Evolutionary conservation across 1,284 basidiomycete species (phyloP).

Genomic region (Hymenochaete sp.): DNA sequence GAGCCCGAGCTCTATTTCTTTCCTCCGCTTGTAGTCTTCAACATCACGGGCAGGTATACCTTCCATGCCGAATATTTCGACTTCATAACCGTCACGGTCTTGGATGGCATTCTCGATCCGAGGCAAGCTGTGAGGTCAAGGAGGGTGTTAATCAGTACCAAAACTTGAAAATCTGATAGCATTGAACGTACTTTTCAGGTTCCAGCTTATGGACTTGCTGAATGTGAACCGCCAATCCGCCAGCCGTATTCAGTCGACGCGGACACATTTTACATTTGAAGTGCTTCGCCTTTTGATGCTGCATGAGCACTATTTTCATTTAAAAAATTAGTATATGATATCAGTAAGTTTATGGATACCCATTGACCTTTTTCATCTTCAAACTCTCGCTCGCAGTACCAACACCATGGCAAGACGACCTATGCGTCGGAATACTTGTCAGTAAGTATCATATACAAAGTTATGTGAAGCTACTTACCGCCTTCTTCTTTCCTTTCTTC

Average conservation of each 20-base stretch:
- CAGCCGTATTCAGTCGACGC: constrained; percentile 90
- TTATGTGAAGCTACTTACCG: constrained; percentile 12
- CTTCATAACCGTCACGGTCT: constrained; percentile 94
- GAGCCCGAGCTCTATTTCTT: constrained; percentile 86
- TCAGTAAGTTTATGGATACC: neutral
- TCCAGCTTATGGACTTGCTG: constrained; percentile 98
- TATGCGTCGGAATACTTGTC: constrained; percentile 29
- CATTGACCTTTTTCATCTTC: constrained; percentile 88
- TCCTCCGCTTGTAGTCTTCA: constrained; percentile 89
- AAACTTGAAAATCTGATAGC: constrained; percentile 1
- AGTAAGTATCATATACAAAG: constrained; percentile 2
- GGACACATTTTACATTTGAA: constrained; percentile 98
- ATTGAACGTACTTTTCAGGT: constrained; percentile 74
- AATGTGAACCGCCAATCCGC: constrained; percentile 96
- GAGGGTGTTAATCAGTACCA: neutral
- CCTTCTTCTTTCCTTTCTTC: constrained; percentile 77
- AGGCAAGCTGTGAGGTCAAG: constrained; percentile 38
- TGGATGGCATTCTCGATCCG: constrained; percentile 95
- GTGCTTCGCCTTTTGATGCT: constrained; percentile 99
- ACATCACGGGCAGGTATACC: constrained; percentile 93
- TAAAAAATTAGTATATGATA: neutral
- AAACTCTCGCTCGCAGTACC: constrained; percentile 99
- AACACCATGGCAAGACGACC: constrained; percentile 91
- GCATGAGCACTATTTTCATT: constrained; percentile 74
- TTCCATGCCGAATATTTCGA: constrained; percentile 99